These are phyloP conservation scores for Boletus hoseneyae DNA, from an alignment of 1,284 basidiomycete species.

Conservation along the genomic window DNA sequence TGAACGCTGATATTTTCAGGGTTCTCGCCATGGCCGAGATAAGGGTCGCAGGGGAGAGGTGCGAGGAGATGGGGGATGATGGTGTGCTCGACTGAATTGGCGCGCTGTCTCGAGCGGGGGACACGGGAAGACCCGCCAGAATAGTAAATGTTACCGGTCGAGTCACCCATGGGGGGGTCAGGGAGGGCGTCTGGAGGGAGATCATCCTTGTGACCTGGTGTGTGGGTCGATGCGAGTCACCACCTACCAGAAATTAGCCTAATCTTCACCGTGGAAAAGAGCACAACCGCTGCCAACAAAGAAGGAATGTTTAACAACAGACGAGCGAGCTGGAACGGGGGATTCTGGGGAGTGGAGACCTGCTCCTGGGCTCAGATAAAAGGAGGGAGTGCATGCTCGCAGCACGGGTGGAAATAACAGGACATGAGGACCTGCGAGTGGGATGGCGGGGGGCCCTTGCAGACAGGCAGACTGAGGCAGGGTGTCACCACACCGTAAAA, in stretches of 20 bases:
- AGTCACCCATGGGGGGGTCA: constrained; percentile 20
- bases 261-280: constrained; percentile 33
- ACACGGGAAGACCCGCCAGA: constrained; percentile 11
- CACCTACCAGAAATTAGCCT: constrained; percentile 25
- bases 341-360: constrained; percentile 6
- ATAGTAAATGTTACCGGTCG: constrained; percentile 17
- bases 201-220: constrained; percentile 25
- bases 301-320: constrained; percentile 1
- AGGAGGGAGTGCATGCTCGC: constrained; percentile 23
- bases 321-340: constrained; percentile 3
- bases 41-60: constrained; percentile 20
- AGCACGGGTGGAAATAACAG: constrained; percentile 19
- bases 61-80: constrained; percentile 20
- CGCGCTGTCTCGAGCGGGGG: constrained; percentile 11
- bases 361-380: constrained; percentile 28
- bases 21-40: constrained; percentile 14
- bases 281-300: constrained; percentile 13
- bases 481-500: constrained; percentile 27
- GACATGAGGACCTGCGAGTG: constrained; percentile 29
- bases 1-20: constrained; percentile 32
- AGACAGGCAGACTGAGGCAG: constrained; percentile 21
- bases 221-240: constrained; percentile 6
- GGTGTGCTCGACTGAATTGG: constrained; percentile 16
- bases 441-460: constrained; percentile 20
- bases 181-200: constrained; percentile 8